Conservation (phyloP, 1,284 basidiomycete species). For the Inonotus hispidus region DNA sequence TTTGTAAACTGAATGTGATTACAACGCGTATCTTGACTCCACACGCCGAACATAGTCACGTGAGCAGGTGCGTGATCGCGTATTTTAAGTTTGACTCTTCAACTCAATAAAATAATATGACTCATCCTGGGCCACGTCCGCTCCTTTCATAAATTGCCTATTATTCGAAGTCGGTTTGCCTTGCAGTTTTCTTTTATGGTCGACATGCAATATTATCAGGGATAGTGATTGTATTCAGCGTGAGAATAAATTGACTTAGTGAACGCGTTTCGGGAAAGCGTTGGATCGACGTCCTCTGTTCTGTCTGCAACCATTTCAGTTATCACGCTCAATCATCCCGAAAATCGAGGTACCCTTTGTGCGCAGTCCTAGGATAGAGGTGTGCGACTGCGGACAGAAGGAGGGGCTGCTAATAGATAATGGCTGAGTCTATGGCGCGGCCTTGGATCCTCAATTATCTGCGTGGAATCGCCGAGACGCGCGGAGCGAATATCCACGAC, state of each 20-base stretch:
- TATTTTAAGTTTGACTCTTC: not conserved
- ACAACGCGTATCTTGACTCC: not conserved
- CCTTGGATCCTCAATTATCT: slow-evolving; percentile 17
- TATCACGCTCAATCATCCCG: not conserved
- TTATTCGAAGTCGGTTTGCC: not conserved
- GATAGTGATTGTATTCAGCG: not conserved
- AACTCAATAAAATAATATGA: not conserved
- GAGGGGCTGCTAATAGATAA: not conserved
- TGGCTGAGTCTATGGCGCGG: slow-evolving; percentile 13
- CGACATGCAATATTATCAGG: no score
- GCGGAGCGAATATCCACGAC: slow-evolving; percentile 9
- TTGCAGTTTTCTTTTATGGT: no score
- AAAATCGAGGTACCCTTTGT: not conserved
- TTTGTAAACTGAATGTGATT: not conserved
- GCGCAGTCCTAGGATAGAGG: not conserved
- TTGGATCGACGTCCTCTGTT: not conserved
- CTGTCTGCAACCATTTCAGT: not conserved
- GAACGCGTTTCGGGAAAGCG: not conserved
- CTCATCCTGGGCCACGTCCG: not conserved
- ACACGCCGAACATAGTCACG: not conserved
- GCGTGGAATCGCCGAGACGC: slow-evolving; percentile 11
- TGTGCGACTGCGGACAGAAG: not conserved
- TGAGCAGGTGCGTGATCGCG: not conserved
- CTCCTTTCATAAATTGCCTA: not conserved
- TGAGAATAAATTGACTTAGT: not conserved